Evolutionary conservation across 1,139 yeast species (phyloP).

Genomic region (Entelexis sorbosivorans): DNA sequence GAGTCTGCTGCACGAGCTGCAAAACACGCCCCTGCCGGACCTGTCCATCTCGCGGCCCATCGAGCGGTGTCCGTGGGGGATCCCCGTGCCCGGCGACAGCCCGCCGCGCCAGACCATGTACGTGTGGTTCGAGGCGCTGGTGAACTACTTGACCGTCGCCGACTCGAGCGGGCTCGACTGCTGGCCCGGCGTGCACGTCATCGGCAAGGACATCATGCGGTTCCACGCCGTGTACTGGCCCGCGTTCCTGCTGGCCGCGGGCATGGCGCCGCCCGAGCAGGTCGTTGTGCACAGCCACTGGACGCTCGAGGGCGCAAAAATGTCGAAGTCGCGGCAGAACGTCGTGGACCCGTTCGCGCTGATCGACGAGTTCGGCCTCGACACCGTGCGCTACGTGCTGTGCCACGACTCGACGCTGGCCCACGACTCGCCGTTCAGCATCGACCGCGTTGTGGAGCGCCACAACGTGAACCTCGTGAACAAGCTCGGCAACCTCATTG

Average conservation of each 20-base stretch:
- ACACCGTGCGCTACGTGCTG: constrained; percentile 64
- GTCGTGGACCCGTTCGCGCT: constrained; percentile 83
- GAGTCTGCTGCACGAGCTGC: constrained; percentile 50
- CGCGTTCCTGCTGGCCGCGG: constrained; percentile 75
- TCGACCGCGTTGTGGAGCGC: constrained; percentile 47
- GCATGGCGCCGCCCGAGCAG: constrained; percentile 53
- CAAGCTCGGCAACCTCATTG: constrained; percentile 69
- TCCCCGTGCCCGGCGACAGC: constrained; percentile 68
- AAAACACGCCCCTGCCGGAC: constrained; percentile 42
- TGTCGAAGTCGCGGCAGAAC: constrained; percentile 89
- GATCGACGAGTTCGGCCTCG: constrained; percentile 47
- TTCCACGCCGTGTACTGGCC: constrained; percentile 97
- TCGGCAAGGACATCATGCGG: constrained; percentile 79
- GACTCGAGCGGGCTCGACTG: constrained; percentile 17
- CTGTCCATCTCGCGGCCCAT: constrained; percentile 78
- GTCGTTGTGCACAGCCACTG: constrained; percentile 90
- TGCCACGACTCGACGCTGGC: constrained; percentile 65
- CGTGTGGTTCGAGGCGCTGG: constrained; percentile 95
- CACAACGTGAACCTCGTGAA: constrained; percentile 54
- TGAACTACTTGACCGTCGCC: constrained; percentile 68
- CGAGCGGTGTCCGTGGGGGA: constrained; percentile 75
- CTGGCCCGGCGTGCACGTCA: constrained; percentile 54
- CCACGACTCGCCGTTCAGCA: constrained; percentile 69
- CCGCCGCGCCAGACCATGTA: constrained; percentile 58
- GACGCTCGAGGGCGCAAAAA: constrained; percentile 79